Evolutionary conservation across 2,329 filamentous ascomycete species (phyloP), one percentile per base, ranked within the genome.

Genomic region (Trichoderma gracile): DNA sequence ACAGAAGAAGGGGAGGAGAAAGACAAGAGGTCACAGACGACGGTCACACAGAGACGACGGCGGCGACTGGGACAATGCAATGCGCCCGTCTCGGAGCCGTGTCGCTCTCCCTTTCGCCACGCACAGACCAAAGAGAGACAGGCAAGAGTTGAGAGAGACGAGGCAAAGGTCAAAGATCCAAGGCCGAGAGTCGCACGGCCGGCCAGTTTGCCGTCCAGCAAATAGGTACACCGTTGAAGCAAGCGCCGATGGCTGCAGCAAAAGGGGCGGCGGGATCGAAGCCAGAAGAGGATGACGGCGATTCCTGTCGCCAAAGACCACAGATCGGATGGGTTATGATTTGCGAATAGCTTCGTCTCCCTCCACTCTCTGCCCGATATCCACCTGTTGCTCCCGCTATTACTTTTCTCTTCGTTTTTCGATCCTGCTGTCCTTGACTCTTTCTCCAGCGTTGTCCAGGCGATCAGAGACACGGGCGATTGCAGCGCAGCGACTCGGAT

Each of bases 61-160:
- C 47, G 30, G 23, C 25, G 30, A 19, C 38, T 61, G 57, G 57
- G 52, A 61, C 56, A 59, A 59, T 59, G 56, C 56, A 49, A 59
- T 59, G 56, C 45, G 23, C 30, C 30, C 43, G 56, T 38, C 30
- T 59, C 56, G 56, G 56, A 30, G 14, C 23, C 30, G 46, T 61
- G 57, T 61, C 49, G 46, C 57, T 50, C 38, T 53, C 47, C 47
- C 47, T 53, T 21, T 61, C 17, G 23, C 46, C 47, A 40, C 46
- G 57, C 57, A 59, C 56, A 50, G 56, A 59, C 56, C 5, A 2
- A 45, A 61, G 17, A 23, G 15, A 5, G 21, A 60, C 10, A 25
- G 21, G 50, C 10, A 25, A 52, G 27, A 58, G 43, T 38, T 27
- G 21, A 38, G 33, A 38, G 33, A 40, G 25, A 19, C 12, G 14